A percentile compares a stretch with the other conserved stretches of the same genome.
Evolutionary conservation across 805 yeast species (phyloP).

Genomic region (Candida vaughaniae): DNA sequence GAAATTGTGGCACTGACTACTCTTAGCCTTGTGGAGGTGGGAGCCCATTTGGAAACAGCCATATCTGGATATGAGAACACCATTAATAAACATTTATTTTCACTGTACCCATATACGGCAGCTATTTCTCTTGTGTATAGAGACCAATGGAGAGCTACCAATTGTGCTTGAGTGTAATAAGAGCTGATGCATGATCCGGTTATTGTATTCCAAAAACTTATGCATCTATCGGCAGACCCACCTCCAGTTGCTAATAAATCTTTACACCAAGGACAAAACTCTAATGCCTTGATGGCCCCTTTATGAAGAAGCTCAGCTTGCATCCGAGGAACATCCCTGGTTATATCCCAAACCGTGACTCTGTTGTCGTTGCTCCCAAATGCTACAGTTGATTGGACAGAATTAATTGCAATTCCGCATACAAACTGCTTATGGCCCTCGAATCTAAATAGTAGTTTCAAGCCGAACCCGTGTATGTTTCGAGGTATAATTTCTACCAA

Average conservation of each 20-base stretch:
- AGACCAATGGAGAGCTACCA: constrained; percentile 82
- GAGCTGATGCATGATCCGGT: constrained; percentile 70
- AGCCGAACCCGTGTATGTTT: too few relatives aligned
- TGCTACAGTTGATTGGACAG: constrained; percentile 57
- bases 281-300: constrained; percentile 89
- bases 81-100: constrained; percentile 51
- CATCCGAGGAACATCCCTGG: constrained; percentile 40
- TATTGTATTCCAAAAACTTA: constrained; percentile 82
- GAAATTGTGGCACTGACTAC: constrained; percentile 66
- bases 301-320: constrained; percentile 57
- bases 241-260: constrained; percentile 86
- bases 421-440: constrained; percentile 34
- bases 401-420: constrained; percentile 56
- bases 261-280: constrained; percentile 89
- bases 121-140: constrained; percentile 57
- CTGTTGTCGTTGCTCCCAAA: constrained; percentile 84
- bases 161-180: constrained; percentile 63
- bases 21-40: constrained; percentile 51
- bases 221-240: constrained; percentile 77
- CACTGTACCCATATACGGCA: constrained; percentile 82
- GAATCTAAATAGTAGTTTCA: constrained; percentile 14
- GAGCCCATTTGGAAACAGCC: constrained; percentile 47
- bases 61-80: constrained; percentile 70
- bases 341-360: constrained; percentile 74
- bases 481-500: constrained; percentile 35